phyloP scores from a whole-genome alignment of 495 filamentous ascomycete genomes.

The Hyaloscypha bicolor region DNA sequence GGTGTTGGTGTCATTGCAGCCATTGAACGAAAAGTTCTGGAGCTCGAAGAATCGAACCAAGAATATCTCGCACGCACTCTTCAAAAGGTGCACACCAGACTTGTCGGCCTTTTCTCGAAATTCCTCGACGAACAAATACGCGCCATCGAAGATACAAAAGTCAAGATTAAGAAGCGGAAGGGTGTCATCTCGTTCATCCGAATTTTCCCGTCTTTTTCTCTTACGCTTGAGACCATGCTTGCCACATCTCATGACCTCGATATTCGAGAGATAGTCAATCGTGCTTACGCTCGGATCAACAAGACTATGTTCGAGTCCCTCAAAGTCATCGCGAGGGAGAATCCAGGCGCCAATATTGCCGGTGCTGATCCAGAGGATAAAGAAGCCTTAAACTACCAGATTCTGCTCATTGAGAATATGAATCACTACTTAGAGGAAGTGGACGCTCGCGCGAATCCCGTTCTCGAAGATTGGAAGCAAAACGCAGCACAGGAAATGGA shows the following conservation, averaged over 20 bases:
- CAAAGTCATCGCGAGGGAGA: slow-evolving; percentile 93
- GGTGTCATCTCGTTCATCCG: slow-evolving; percentile 94
- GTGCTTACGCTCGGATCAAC: slow-evolving; percentile 86
- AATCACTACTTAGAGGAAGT: slow-evolving; percentile 95
- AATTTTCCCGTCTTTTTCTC: slow-evolving; percentile 83
- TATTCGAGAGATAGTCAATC: slow-evolving; percentile 76
- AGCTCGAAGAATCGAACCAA: slow-evolving; percentile 85
- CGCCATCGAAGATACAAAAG: slow-evolving; percentile 97
- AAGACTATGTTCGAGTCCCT: slow-evolving; percentile 96
- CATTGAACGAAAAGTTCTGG: slow-evolving; percentile 74
- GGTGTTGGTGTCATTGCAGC: slow-evolving; percentile 83
- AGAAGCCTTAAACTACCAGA: slow-evolving; percentile 93
- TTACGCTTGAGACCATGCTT: slow-evolving; percentile 82
- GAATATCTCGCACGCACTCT: slow-evolving; percentile 82
- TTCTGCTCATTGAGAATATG: slow-evolving; percentile 97
- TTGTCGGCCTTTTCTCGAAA: slow-evolving; percentile 77
- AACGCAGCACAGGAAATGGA: slow-evolving; percentile 75
- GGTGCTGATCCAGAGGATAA: slow-evolving; percentile 86
- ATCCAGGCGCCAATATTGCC: slow-evolving; percentile 62
- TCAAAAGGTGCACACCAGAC: slow-evolving; percentile 74
- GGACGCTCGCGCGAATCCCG: slow-evolving; percentile 68
- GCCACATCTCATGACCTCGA: slow-evolving; percentile 46
- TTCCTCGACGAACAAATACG: slow-evolving; percentile 95
- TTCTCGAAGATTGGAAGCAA: slow-evolving; percentile 79
- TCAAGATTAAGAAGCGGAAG: slow-evolving; percentile 97